Percentiles rank a stretch among this genome's conserved stretches.
These are phyloP conservation scores for Kodamaea kaohsiungensis DNA, from an alignment of 805 yeast genomes.

Conservation along the genomic window DNA sequence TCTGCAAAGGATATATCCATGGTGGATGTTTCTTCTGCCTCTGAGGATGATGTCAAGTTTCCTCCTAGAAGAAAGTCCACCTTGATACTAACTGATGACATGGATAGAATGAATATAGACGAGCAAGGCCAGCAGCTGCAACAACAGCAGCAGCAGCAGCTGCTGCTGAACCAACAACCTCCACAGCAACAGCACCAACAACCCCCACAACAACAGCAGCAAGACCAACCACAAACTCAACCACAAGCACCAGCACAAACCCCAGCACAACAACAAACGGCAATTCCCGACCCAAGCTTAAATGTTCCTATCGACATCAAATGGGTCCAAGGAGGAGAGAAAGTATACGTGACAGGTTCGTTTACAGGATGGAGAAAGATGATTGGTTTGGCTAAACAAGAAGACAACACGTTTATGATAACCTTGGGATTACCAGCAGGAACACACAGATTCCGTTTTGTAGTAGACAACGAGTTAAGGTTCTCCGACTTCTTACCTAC, in stretches of 20 bases:
- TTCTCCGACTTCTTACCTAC: slow-evolving; percentile 90
- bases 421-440: slow-evolving; percentile 83
- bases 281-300: slow-evolving; percentile 27
- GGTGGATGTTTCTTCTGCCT: slow-evolving; percentile 43
- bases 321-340: slow-evolving; percentile 96
- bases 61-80: slow-evolving; percentile 67
- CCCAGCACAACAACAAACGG: slow-evolving; percentile 13
- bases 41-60: slow-evolving; percentile 11
- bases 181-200: slow-evolving; percentile 12
- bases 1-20: slow-evolving; percentile 38
- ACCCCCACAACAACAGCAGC: slow-evolving; percentile 12
- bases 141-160: slow-evolving; percentile 2
- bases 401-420: slow-evolving; percentile 59
- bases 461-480: slow-evolving; percentile 89
- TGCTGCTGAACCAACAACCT: slow-evolving; percentile 3
- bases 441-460: slow-evolving; percentile 90
- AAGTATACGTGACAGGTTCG: slow-evolving; percentile 95
- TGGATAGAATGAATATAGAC: slow-evolving; percentile 49
- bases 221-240: slow-evolving; percentile 3
- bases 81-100: slow-evolving; percentile 67
- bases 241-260: slow-evolving; percentile 4
- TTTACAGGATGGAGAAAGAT: slow-evolving; percentile 98
- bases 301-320: slow-evolving; percentile 64
- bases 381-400: slow-evolving; percentile 75
- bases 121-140: slow-evolving; percentile 21